Percentiles rank a stretch among this genome's conserved stretches.
Evolutionary conservation across 2,329 filamentous ascomycete species (phyloP).

Genomic region (Neonectria coccinea): DNA sequence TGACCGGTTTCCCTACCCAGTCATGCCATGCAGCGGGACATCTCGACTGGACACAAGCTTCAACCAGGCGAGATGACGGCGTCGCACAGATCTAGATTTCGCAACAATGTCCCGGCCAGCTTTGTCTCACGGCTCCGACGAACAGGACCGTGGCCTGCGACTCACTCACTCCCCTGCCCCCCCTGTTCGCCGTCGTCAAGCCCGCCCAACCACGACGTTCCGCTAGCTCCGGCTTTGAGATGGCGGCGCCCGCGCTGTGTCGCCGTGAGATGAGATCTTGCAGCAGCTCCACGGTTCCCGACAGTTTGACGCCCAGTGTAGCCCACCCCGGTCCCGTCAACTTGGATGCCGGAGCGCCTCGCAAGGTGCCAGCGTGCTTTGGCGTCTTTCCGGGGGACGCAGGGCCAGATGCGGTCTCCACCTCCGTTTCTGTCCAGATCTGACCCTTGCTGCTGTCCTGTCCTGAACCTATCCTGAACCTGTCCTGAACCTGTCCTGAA

Average conservation of each 20-base stretch:
- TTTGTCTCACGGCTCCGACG: conserved; percentile 43
- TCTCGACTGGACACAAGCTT: conserved; percentile 41
- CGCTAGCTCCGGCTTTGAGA: conserved; percentile 43
- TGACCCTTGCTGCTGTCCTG: neutral
- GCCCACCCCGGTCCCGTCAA: conserved; percentile 48
- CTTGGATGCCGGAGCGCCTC: conserved; percentile 48
- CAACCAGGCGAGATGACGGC: conserved; percentile 53
- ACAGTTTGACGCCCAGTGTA: conserved; percentile 42
- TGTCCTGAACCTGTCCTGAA: too few species aligned
- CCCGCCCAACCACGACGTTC: conserved; percentile 40
- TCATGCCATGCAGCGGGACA: neutral
- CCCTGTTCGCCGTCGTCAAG: conserved; percentile 41
- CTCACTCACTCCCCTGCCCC: conserved; percentile 4
- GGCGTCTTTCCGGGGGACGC: conserved; percentile 21
- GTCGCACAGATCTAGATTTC: conserved; percentile 56
- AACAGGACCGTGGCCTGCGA: conserved; percentile 29
- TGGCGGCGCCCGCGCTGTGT: conserved; percentile 43
- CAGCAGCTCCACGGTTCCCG: conserved; percentile 46
- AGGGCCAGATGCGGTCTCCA: conserved; percentile 24
- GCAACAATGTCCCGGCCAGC: conserved; percentile 51
- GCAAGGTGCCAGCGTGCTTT: conserved; percentile 3
- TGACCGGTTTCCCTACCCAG: neutral
- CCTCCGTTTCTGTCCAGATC: neutral
- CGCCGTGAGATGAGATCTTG: conserved; percentile 46
- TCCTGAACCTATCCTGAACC: too few species aligned